Evolutionary conservation across 2,329 filamentous ascomycete species (phyloP).

Genomic region (Venturia pyrina): DNA sequence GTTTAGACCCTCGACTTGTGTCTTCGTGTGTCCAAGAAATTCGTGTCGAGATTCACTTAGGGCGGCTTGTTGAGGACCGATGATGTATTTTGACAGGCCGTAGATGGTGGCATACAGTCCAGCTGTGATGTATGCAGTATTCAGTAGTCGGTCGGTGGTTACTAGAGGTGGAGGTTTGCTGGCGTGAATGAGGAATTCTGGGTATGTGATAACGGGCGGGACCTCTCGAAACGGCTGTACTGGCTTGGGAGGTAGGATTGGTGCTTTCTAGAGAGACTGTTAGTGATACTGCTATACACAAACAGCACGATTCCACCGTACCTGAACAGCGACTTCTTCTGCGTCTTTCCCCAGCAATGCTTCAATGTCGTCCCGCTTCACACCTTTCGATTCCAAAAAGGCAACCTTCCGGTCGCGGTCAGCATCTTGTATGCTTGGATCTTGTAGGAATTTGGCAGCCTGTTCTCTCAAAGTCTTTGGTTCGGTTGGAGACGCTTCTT

Average conservation of each 20-base stretch:
- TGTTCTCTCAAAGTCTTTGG: constrained; percentile 37
- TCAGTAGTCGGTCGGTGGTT: constrained; percentile 45
- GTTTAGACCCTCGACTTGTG: constrained; percentile 46
- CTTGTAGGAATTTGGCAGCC: constrained; percentile 65
- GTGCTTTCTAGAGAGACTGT: neutral
- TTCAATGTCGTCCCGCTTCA: constrained; percentile 58
- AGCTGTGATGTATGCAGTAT: constrained; percentile 46
- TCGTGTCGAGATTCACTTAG: constrained; percentile 48
- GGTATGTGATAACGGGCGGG: constrained; percentile 57
- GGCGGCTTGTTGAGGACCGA: constrained; percentile 49
- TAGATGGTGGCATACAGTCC: constrained; percentile 52
- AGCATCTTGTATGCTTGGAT: constrained; percentile 60
- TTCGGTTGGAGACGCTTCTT: constrained; percentile 11
- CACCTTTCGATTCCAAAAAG: constrained; percentile 70
- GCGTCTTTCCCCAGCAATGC: constrained; percentile 42
- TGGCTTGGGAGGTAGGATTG: constrained; percentile 21
- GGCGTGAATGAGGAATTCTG: constrained; percentile 52
- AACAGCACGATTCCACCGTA: no score
- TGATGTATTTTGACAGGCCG: constrained; percentile 58
- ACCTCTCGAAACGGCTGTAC: constrained; percentile 25
- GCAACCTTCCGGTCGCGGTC: constrained; percentile 61
- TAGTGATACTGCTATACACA: neutral
- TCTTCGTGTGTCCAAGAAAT: constrained; percentile 41
- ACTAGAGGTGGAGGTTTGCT: constrained; percentile 50
- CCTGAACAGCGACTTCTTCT: constrained; percentile 12